Percentiles rank a stretch among this genome's conserved stretches.
Conservation (phyloP, 2,329 filamentous ascomycete species). For the Rutstroemia sp. region DNA sequence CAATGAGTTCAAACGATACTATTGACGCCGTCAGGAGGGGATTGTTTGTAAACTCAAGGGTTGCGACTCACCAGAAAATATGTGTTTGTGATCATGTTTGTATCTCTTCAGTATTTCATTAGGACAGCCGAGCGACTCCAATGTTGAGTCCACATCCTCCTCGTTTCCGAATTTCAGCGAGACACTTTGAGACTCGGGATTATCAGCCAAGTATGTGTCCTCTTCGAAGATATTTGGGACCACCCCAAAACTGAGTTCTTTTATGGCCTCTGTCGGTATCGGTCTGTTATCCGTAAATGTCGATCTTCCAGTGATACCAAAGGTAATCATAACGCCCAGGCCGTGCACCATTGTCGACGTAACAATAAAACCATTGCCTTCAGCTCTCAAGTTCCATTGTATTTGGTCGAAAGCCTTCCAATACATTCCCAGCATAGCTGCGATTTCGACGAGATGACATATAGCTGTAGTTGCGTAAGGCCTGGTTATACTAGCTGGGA, state of each 20-base stretch:
- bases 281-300: constrained; percentile 43
- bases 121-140: constrained; percentile 47
- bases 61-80: constrained; percentile 22
- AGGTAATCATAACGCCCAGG: constrained; percentile 47
- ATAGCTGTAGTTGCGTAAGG: constrained; percentile 32
- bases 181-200: constrained; percentile 22
- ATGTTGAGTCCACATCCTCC: constrained; percentile 44
- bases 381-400: constrained; percentile 39
- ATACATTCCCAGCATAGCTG: constrained; percentile 39
- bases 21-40: constrained; percentile 19
- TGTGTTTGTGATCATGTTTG: constrained; percentile 26
- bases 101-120: constrained; percentile 42
- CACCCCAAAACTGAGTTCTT: constrained; percentile 48
- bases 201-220: constrained; percentile 32
- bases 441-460: constrained; percentile 31
- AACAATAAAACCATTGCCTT: constrained; percentile 32
- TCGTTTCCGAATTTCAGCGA: constrained; percentile 42
- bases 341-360: constrained; percentile 34
- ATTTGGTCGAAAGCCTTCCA: constrained; percentile 51
- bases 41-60: not conserved
- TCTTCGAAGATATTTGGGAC: constrained; percentile 48
- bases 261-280: constrained; percentile 45
- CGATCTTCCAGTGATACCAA: constrained; percentile 43
- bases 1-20: constrained; percentile 52
- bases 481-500: constrained; percentile 30